Percentiles rank a stretch among this genome's conserved stretches.
These are phyloP conservation scores for Moricandia moricandioides DNA, from an alignment of 345 rosid genomes.

Conservation along the genomic window DNA sequence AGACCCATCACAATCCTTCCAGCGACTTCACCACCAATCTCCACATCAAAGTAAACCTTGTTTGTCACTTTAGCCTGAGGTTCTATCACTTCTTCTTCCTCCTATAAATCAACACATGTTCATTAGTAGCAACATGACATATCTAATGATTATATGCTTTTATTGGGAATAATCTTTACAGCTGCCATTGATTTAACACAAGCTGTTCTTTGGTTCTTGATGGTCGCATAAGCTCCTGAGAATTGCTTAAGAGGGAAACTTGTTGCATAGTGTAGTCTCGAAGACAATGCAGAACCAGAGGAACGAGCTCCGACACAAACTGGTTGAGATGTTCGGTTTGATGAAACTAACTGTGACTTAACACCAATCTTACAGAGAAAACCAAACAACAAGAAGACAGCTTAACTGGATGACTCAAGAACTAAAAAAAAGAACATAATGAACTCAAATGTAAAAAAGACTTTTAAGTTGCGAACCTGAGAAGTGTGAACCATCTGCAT, in stretches of 20 bases:
- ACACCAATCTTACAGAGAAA: slow-evolving; percentile 31
- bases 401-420: too few species aligned
- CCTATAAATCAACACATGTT: slow-evolving; percentile 40
- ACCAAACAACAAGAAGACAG: slow-evolving; percentile 16
- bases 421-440: too few species aligned
- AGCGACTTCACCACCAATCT: slow-evolving; percentile 67
- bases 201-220: slow-evolving; percentile 41
- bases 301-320: slow-evolving; percentile 32
- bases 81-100: slow-evolving; percentile 40
- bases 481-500: slow-evolving; percentile 49
- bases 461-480: slow-evolving; percentile 40
- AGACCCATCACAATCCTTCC: slow-evolving; percentile 90
- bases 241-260: slow-evolving; percentile 39
- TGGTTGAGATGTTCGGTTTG: slow-evolving; percentile 23
- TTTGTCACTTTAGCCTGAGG: slow-evolving; percentile 76
- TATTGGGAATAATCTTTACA: slow-evolving; percentile 26
- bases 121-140: background rate
- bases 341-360: slow-evolving; percentile 32
- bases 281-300: slow-evolving; percentile 42
- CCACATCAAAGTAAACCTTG: slow-evolving; percentile 84
- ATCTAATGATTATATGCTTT: background rate
- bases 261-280: slow-evolving; percentile 48
- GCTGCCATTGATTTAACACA: slow-evolving; percentile 52
- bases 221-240: slow-evolving; percentile 38
- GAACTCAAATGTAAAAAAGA: background rate